phyloP scores from a whole-genome alignment of 208 protist species.

The Leishmania amazonensis region DNA sequence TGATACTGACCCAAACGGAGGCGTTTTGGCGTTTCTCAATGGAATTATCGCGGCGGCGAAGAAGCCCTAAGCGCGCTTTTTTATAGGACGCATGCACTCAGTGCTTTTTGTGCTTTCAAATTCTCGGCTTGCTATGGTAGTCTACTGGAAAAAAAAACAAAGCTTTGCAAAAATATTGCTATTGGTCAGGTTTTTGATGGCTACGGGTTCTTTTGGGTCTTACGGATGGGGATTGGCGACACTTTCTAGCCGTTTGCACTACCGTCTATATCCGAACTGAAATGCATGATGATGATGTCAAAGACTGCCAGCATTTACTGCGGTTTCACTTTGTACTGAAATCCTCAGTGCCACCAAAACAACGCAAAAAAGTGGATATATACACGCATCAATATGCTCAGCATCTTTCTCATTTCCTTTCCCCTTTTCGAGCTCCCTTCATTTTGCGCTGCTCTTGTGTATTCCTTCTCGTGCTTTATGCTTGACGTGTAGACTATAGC shows the following conservation, averaged over 20 bases:
- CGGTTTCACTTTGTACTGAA: not conserved
- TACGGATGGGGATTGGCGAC: not conserved
- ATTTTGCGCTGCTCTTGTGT: conserved; percentile 7
- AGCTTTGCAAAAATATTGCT: not conserved
- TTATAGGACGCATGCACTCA: not conserved
- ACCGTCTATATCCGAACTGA: not conserved
- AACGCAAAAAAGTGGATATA: not conserved
- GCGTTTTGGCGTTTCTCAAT: conserved; percentile 58
- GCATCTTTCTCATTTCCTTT: conserved; percentile 18
- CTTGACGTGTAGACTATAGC: conserved; percentile 3
- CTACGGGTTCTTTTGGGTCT: not conserved
- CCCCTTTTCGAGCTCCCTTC: not conserved
- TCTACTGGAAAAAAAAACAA: conserved; percentile 6
- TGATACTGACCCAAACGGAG: conserved; percentile 28
- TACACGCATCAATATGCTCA: not conserved
- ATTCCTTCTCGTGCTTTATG: conserved; percentile 10
- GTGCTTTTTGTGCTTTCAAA: not conserved
- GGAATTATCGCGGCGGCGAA: conserved; percentile 41
- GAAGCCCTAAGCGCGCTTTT: conserved; percentile 7
- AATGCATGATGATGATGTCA: not conserved
- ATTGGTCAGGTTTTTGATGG: not conserved
- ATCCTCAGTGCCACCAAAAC: not conserved
- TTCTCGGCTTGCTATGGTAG: conserved; percentile 8
- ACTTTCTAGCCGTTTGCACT: not conserved
- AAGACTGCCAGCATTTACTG: not conserved